Conservation (phyloP, 768 basidiomycete genomes). For the Lyophyllum decastes region DNA sequence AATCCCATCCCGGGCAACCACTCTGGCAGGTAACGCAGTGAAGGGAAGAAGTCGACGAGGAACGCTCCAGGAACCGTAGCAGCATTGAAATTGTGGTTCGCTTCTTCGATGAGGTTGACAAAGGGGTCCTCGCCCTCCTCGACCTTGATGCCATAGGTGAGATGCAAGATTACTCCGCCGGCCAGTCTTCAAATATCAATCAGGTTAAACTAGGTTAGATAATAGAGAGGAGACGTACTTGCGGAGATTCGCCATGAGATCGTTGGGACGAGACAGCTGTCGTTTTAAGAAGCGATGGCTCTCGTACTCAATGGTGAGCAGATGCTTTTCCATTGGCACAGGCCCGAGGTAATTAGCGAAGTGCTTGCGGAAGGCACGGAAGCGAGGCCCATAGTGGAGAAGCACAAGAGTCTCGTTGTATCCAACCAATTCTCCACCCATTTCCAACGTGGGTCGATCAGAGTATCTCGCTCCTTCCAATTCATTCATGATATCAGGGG, state of each 20-base stretch:
- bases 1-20: conserved; percentile 54
- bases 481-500: conserved; percentile 41
- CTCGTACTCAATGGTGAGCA: conserved; percentile 32
- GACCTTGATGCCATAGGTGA: conserved; percentile 33
- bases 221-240: conserved; percentile 31
- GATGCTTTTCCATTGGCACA: conserved; percentile 26
- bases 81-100: conserved; percentile 21
- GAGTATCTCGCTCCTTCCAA: conserved; percentile 50
- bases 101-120: conserved; percentile 25
- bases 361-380: conserved; percentile 44
- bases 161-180: conserved; percentile 27
- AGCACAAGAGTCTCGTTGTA: conserved; percentile 46
- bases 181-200: conserved; percentile 15
- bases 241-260: conserved; percentile 36
- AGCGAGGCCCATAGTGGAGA: conserved; percentile 41
- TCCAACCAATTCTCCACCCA: conserved; percentile 55
- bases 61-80: conserved; percentile 27
- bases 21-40: conserved; percentile 40
- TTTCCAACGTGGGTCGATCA: conserved; percentile 46
- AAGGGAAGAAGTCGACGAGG: conserved; percentile 30
- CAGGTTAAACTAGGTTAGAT: neutral
- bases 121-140: conserved; percentile 30
- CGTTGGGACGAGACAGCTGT: conserved; percentile 28
- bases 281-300: conserved; percentile 36
- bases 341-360: conserved; percentile 35